A percentile compares a stretch with the other conserved stretches of the same genome.
Conservation (phyloP, 2,329 filamentous ascomycete genomes). For the Claviceps sp. region DNA sequence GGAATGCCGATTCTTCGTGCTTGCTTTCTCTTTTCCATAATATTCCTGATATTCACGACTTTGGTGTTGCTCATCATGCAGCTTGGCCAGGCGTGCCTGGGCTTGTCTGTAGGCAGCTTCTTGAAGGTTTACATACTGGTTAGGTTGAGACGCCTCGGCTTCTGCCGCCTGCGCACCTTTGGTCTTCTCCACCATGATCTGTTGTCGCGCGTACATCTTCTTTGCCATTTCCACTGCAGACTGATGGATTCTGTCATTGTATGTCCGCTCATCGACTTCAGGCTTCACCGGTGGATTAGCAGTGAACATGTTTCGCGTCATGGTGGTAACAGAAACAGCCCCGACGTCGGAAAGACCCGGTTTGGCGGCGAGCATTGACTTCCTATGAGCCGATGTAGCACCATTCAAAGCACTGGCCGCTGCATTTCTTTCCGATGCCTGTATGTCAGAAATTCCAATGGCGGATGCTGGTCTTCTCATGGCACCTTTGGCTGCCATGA, state of each 20-base stretch:
- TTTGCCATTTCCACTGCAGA: conserved; percentile 84
- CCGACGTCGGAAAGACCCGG: conserved; percentile 45
- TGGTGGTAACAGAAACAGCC: conserved; percentile 52
- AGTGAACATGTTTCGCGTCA: conserved; percentile 65
- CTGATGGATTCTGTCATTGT: conserved; percentile 60
- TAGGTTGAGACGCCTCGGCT: conserved; percentile 29
- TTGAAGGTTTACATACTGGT: conserved; percentile 54
- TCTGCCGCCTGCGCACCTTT: conserved; percentile 25
- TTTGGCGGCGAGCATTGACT: conserved; percentile 27
- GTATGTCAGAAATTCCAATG: conserved; percentile 5
- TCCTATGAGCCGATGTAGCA: conserved; percentile 52
- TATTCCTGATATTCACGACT: conserved; percentile 58
- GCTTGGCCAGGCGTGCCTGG: conserved; percentile 66
- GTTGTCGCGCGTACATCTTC: conserved; percentile 65
- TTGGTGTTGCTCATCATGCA: conserved; percentile 57
- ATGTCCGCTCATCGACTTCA: conserved; percentile 62
- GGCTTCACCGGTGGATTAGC: conserved; percentile 57
- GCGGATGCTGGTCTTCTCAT: conserved; percentile 26
- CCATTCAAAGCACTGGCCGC: conserved; percentile 60
- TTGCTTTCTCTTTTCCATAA: conserved; percentile 43
- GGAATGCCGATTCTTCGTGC: conserved; percentile 31
- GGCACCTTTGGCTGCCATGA: conserved; percentile 67
- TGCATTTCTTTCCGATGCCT: conserved; percentile 22
- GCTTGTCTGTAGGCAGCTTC: conserved; percentile 80
- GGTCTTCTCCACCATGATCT: conserved; percentile 42